Evolutionary conservation across 2,329 filamentous ascomycete species (phyloP), one percentile per base, ranked within the genome.

Genomic region (Fusarium citri): DNA sequence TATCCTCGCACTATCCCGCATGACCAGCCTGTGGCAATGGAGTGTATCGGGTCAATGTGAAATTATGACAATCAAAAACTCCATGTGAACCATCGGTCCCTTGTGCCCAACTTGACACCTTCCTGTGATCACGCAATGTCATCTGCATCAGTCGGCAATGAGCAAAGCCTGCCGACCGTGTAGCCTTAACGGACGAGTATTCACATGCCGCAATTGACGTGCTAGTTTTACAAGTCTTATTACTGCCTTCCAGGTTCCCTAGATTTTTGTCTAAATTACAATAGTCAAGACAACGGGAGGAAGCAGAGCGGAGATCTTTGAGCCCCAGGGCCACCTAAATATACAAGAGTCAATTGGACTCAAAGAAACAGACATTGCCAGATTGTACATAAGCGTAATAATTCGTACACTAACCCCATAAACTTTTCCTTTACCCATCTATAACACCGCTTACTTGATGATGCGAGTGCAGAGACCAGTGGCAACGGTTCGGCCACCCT

Each of bases 401-500:
- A 69, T 73, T 76, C 70, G 50, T 62, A 74, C 74, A 72, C 69
- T 58, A 67, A 22, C 68, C 59, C 67, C 72, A 48, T 51, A 51
- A 58, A 62, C 64, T 68, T 59, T 65, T 68, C 55, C 58, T 26
- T 51, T 23, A 54, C 47, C 45, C 54, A 28, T 68, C 53, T 66
- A 69, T 54, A 64, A 37, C 43, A 50, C 54, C 45, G 55, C 73
- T 84, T 87, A 89, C 77, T 87, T 82, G 56, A 89, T 69, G 78
- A 96, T 90, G 76, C 91, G 90, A 72, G 93, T 96, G 76, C 94
- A 87, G 75, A 96, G 85, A 81, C 93, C 93, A 76, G 93, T 96
- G 75, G 92, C 93, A 62, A 96, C 92, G 65, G 93, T 96, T 76
- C 93, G 90, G 77, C 95, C 94, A 85, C 96, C 96, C 87, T 99